Evolutionary conservation across 176 grass and related monocot species (phyloP).

Genomic region (Carex parvula): DNA sequence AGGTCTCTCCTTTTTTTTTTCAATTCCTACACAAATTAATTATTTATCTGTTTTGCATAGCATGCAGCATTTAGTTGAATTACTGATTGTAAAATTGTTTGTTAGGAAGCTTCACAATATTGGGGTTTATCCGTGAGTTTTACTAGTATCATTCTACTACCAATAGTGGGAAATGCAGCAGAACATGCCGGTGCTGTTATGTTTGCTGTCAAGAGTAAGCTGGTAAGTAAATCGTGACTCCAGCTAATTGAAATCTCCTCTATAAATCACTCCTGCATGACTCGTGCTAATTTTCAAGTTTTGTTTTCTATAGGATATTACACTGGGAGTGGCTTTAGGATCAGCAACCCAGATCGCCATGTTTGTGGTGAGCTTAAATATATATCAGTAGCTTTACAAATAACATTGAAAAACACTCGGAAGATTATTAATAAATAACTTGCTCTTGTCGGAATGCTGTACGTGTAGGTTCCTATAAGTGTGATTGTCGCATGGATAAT

Average conservation of each 20-base stretch:
- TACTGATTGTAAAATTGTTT: neutral
- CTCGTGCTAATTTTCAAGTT: neutral
- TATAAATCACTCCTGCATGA: neutral
- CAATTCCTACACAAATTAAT: neutral
- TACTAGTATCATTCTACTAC: conserved; percentile 75
- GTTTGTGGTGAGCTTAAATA: conserved; percentile 68
- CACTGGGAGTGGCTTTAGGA: conserved; percentile 71
- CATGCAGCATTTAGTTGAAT: neutral
- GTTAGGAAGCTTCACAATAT: conserved; percentile 55
- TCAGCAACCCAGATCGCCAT: conserved; percentile 84
- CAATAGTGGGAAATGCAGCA: conserved; percentile 81
- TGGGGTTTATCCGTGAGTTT: conserved; percentile 78
- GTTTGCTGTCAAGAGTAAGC: conserved; percentile 76
- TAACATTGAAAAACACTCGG: neutral
- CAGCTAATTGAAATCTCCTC: neutral
- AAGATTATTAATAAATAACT: neutral
- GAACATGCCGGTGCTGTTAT: conserved; percentile 85
- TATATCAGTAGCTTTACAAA: conserved; percentile 2
- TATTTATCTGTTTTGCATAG: neutral
- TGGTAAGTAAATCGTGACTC: conserved; percentile 34
- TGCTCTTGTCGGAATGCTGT: conserved; percentile 5
- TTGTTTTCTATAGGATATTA: conserved; percentile 51
- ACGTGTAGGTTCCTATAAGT: conserved; percentile 53
- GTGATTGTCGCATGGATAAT: conserved; percentile 87
- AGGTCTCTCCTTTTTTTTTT: conserved; percentile 41